Evolutionary conservation across 768 basidiomycete genomes (phyloP).

Genomic region (Serendipita sp.): DNA sequence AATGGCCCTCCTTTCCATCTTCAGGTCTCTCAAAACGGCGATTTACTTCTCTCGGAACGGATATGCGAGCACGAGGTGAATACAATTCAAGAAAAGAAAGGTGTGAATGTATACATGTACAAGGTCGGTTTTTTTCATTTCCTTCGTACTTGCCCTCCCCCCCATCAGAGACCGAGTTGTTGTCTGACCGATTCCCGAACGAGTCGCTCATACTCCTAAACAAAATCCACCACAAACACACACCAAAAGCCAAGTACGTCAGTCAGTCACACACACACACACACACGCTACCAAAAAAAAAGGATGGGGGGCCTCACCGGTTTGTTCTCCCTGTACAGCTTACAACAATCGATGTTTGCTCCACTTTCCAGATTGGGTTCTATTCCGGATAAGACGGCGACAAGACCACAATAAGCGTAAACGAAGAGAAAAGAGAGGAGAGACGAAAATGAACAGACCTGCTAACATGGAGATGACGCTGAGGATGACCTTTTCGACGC

Average conservation of each 20-base stretch:
- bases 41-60: no score
- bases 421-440: neutral
- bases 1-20: no score
- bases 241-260: no score
- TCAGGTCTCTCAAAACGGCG: no score
- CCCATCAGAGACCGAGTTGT: constrained; percentile 42
- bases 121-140: no score
- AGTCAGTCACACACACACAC: neutral
- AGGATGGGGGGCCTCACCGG: constrained; percentile 19
- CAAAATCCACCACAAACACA: neutral
- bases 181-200: constrained; percentile 71
- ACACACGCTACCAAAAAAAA: neutral
- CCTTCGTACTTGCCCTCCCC: no score
- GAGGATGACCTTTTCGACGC: constrained; percentile 89
- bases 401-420: neutral
- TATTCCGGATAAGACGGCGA: constrained; percentile 14
- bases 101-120: no score
- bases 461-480: constrained; percentile 97
- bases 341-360: constrained; percentile 95
- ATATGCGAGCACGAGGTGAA: no score
- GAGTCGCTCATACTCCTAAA: constrained; percentile 69
- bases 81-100: no score
- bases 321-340: constrained; percentile 82
- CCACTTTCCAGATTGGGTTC: constrained; percentile 97
- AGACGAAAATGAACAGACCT: constrained; percentile 30